A percentile compares a stretch with the other conserved stretches of the same genome.
Conservation (phyloP, 208 protist genomes). For the Acanthamoeba triangularis region DNA sequence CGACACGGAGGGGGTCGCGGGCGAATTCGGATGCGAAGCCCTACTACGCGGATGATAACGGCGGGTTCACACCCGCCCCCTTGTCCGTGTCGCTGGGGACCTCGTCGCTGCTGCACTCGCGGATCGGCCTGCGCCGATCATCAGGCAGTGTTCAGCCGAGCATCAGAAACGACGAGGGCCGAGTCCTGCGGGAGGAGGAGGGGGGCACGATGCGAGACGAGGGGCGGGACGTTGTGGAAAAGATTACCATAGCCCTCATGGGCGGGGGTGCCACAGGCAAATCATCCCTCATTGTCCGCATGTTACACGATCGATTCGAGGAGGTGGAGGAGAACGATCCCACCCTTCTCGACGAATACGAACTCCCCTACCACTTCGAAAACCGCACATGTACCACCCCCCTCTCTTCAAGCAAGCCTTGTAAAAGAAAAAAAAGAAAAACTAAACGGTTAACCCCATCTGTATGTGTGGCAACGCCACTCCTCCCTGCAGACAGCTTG, state of each 20-base stretch:
- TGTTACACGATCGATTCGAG: constrained; percentile 14
- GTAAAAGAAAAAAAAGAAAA: no score
- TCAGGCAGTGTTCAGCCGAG: no score
- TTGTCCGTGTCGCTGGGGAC: no score
- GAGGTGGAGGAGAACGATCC: constrained; percentile 5
- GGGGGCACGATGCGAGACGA: background rate
- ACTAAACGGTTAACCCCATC: no score
- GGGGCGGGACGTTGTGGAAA: background rate
- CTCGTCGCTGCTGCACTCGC: no score
- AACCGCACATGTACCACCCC: background rate
- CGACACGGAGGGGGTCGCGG: no score
- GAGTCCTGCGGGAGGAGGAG: background rate
- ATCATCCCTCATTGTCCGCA: constrained; percentile 47
- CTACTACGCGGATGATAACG: no score
- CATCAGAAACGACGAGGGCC: no score
- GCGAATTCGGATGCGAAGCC: no score
- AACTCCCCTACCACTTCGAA: constrained; percentile 14
- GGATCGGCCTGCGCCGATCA: no score
- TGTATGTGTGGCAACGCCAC: no score
- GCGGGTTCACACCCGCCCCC: no score
- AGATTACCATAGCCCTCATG: background rate
- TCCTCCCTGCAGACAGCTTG: background rate
- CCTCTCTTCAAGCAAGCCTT: background rate
- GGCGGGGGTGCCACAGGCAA: constrained; percentile 55
- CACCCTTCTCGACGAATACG: constrained; percentile 61